Evolutionary conservation across 768 basidiomycete species (phyloP), one percentile per base, ranked within the genome.

Genomic region (Russula brevipes): DNA sequence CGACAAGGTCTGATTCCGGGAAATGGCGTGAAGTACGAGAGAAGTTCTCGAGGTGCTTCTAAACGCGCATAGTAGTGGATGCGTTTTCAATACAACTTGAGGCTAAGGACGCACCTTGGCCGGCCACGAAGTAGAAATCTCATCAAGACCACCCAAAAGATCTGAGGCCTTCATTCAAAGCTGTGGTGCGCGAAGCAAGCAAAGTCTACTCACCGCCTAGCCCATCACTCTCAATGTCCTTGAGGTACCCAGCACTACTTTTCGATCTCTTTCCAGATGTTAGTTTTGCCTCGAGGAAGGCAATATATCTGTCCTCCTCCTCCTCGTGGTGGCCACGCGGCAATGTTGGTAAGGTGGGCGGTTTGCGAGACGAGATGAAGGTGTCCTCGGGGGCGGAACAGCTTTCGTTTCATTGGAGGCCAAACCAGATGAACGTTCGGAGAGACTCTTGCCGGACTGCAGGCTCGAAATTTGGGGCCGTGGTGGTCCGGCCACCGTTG

Each of bases 301-400:
- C 81, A 49, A 98, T 97, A 70, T 95, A 92, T 0, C 81, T 80
- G 69, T 95, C 94, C 68, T 98, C 95, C 39, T 88, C 81, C 36
- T 78, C 74, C 64, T 91, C 82, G 60, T 76, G 74, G 38, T 71
- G 76, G 6, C 73, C 73, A 31, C 73, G 76, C 31, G 75, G 68
- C 2, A 59, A 53, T 0, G 44, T 45, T 36, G 66, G 57, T 0
- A 57, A 55, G 19, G 49, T 10, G 50, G 49, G 36, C 68, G 69
- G 4, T 61, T 66, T 0, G 61, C 71, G 24, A 76, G 72, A 63
- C 72, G 79, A 54, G 77, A 76, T 11, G 78, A 69, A 1, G 77
- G 71, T 1, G 74, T 76, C 50, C 66, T 72, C 0, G 46, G 31
- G 24, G 68, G 66, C 11, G 64, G 1, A 38, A 57, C 30, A 61